Conservation (phyloP, 768 basidiomycete genomes). For the Omphalotus guepiniiformis region DNA sequence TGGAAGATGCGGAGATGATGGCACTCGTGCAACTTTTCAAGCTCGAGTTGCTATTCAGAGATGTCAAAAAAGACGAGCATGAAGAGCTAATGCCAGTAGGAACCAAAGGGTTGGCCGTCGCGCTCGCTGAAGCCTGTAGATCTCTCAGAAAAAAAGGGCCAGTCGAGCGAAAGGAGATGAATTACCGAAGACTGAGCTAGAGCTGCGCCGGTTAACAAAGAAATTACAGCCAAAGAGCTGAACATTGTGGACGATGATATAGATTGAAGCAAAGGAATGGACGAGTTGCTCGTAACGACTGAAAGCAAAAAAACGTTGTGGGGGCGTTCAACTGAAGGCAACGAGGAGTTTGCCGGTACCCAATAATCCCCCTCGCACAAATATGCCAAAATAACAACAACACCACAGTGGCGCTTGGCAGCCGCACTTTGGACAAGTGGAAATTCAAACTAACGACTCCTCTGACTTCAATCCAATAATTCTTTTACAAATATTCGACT, state of each 20-base stretch:
- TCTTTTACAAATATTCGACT: no score
- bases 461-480: no score
- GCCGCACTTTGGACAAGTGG: no score
- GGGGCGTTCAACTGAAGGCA: no score
- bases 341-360: no score
- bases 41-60: constrained; percentile 56
- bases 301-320: no score
- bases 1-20: constrained; percentile 55
- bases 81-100: constrained; percentile 56
- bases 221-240: constrained; percentile 49
- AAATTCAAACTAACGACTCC: no score
- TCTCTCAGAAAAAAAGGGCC: constrained; percentile 16
- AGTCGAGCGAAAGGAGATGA: not conserved
- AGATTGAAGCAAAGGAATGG: not conserved
- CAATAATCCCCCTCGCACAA: no score
- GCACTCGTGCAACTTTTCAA: constrained; percentile 59
- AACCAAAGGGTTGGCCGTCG: constrained; percentile 56
- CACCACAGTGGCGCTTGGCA: no score
- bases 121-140: constrained; percentile 17
- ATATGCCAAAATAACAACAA: no score
- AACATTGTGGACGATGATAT: constrained; percentile 33
- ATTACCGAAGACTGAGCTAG: constrained; percentile 46
- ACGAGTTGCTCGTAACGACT: no score
- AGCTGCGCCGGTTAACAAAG: constrained; percentile 46
- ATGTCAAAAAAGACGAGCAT: constrained; percentile 56